These are phyloP conservation scores for Cenchrus purpureus DNA, from an alignment of 176 grass and related monocot species.

Conservation along the genomic window DNA sequence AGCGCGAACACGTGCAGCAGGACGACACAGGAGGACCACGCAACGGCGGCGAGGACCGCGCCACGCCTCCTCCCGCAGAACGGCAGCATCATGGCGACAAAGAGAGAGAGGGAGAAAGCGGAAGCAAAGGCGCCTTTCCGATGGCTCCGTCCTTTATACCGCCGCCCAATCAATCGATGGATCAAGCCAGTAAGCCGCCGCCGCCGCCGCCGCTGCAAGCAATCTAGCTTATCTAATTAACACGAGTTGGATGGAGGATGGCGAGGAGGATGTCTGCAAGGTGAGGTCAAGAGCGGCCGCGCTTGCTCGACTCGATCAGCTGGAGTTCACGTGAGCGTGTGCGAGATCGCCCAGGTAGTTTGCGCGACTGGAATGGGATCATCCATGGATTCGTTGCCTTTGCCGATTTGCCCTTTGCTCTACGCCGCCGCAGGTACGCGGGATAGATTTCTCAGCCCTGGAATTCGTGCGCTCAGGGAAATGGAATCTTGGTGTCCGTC, in stretches of 20 bases:
- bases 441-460: slow-evolving; percentile 11
- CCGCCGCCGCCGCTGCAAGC: not conserved
- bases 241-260: not conserved
- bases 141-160: slow-evolving; percentile 14
- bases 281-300: slow-evolving; percentile 36
- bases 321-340: slow-evolving; percentile 46
- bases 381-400: slow-evolving; percentile 64
- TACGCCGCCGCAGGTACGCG: slow-evolving; percentile 16
- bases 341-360: slow-evolving; percentile 18
- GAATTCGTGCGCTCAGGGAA: slow-evolving; percentile 41
- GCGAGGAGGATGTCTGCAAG: not conserved
- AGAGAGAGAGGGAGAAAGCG: not conserved
- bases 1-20: slow-evolving; percentile 38
- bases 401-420: slow-evolving; percentile 29
- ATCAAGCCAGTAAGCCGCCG: not conserved
- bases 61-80: slow-evolving; percentile 4
- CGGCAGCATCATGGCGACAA: slow-evolving; percentile 28
- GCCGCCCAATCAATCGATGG: not conserved
- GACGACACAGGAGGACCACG: not conserved
- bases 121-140: slow-evolving; percentile 1
- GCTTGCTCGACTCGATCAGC: not conserved
- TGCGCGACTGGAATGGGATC: slow-evolving; percentile 27
- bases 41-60: slow-evolving; percentile 8
- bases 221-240: not conserved
- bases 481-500: slow-evolving; percentile 35